A percentile compares a stretch with the other conserved stretches of the same genome.
Conservation (phyloP, 1,139 yeast species). For the Chernovozyma sophiae-reginae region DNA sequence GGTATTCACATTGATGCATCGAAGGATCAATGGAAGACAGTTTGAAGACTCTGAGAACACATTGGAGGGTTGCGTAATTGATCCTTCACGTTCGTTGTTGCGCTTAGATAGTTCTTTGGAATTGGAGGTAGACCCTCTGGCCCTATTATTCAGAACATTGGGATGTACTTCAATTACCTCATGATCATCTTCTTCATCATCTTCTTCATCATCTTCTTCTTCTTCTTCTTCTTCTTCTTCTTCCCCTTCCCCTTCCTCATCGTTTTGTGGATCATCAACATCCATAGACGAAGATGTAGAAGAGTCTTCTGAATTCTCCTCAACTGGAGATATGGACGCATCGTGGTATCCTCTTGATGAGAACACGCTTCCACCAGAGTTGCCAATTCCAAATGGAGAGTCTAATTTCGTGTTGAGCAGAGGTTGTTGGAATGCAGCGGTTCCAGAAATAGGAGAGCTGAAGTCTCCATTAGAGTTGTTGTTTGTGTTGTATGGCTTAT, state of each 20-base stretch:
- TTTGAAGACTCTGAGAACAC: slow-evolving; percentile 38
- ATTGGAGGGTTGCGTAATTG: not conserved
- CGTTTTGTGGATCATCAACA: not conserved
- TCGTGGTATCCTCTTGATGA: slow-evolving; percentile 1
- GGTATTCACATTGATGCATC: slow-evolving; percentile 57
- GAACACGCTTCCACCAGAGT: not conserved
- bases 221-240: not conserved
- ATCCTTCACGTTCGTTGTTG: not conserved
- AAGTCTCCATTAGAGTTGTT: slow-evolving; percentile 1
- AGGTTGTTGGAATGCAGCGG: not conserved
- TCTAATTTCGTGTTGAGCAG: slow-evolving; percentile 1
- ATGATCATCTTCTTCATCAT: too few relatives aligned
- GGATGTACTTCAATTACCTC: too few relatives aligned
- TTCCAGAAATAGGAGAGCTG: slow-evolving; percentile 2
- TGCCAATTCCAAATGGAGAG: slow-evolving; percentile 2
- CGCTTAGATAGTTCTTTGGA: too few relatives aligned
- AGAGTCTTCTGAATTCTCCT: not conserved
- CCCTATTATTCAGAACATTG: too few relatives aligned
- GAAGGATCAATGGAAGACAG: slow-evolving; percentile 58
- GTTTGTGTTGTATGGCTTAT: not conserved
- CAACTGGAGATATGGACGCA: slow-evolving; percentile 4
- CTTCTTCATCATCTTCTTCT: not conserved
- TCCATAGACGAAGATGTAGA: not conserved
- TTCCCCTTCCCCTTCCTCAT: too few relatives aligned
- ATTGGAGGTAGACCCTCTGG: too few relatives aligned